These are phyloP conservation scores for Carex kokanica DNA, from an alignment of 176 grass and related monocot genomes.

Conservation along the genomic window DNA sequence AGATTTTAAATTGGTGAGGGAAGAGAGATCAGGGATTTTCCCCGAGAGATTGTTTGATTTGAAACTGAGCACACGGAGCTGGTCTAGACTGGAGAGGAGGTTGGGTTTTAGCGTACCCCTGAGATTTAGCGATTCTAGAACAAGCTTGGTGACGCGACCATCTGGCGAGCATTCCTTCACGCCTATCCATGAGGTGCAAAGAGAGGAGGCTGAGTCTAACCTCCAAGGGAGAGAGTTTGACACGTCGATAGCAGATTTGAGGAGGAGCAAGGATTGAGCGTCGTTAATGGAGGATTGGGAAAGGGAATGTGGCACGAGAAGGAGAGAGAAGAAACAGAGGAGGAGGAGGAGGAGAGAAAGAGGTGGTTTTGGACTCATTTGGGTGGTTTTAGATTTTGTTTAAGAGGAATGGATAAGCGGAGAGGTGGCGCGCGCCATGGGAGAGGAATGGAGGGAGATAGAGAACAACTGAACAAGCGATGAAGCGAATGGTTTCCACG, in stretches of 20 bases:
- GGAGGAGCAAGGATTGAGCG: slow-evolving; percentile 49
- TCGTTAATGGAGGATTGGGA: slow-evolving; percentile 20
- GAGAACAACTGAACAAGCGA: not conserved
- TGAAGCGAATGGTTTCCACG: slow-evolving; percentile 16
- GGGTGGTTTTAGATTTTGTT: slow-evolving; percentile 16
- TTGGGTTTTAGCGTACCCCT: slow-evolving; percentile 44
- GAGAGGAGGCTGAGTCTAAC: slow-evolving; percentile 11
- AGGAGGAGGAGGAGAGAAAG: not conserved
- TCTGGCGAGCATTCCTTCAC: slow-evolving; percentile 48
- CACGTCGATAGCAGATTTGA: slow-evolving; percentile 60
- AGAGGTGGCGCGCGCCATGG: slow-evolving; percentile 15
- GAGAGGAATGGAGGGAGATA: not conserved
- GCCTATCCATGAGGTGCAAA: slow-evolving; percentile 65
- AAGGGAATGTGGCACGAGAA: slow-evolving; percentile 1
- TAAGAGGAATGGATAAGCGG: not conserved
- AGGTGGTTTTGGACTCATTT: not conserved
- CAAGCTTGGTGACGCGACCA: slow-evolving; percentile 77
- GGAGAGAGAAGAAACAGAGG: not conserved
- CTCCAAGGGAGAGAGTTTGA: slow-evolving; percentile 62
- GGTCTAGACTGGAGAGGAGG: slow-evolving; percentile 50
- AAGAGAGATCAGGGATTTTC: slow-evolving; percentile 54
- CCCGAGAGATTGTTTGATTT: slow-evolving; percentile 73
- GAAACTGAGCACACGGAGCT: slow-evolving; percentile 91
- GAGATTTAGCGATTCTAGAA: slow-evolving; percentile 79
- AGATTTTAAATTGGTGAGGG: slow-evolving; percentile 70